Conservation (phyloP, 306 rosid species). For the Cajanus cajan region DNA sequence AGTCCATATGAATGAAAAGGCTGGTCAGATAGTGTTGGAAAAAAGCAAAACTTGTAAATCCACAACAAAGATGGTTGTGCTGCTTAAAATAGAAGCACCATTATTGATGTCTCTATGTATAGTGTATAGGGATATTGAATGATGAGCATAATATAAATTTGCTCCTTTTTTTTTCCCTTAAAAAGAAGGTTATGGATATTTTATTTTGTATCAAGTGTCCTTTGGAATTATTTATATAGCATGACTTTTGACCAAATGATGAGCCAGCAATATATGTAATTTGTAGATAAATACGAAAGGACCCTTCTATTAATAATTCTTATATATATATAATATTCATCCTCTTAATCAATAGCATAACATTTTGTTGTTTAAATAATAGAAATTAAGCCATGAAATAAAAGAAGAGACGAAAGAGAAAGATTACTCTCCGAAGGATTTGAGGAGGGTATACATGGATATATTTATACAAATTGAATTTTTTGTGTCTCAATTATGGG, state of each 20-base stretch:
- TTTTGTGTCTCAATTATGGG: neutral
- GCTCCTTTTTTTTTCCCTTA: neutral
- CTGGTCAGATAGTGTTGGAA: conserved; percentile 14
- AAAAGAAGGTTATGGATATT: conserved; percentile 21
- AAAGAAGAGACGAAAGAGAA: neutral
- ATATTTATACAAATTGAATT: neutral
- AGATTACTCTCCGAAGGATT: neutral
- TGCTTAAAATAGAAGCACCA: conserved; percentile 33
- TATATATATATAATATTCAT: too few species aligned
- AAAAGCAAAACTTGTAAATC: conserved; percentile 24
- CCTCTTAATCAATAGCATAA: neutral
- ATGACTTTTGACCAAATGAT: conserved; percentile 30
- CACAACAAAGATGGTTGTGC: conserved; percentile 24
- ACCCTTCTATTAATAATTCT: neutral
- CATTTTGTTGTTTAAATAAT: neutral
- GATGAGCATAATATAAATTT: neutral
- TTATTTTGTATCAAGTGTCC: neutral
- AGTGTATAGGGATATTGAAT: neutral
- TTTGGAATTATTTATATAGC: neutral
- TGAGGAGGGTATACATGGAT: neutral
- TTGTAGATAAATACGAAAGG: neutral
- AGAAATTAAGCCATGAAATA: neutral
- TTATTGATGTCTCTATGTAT: conserved; percentile 23
- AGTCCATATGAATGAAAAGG: conserved; percentile 19
- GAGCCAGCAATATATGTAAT: neutral